Base-by-base conservation (phyloP, 163 green algal genomes). In the Scenedesmus sp. region DNA sequence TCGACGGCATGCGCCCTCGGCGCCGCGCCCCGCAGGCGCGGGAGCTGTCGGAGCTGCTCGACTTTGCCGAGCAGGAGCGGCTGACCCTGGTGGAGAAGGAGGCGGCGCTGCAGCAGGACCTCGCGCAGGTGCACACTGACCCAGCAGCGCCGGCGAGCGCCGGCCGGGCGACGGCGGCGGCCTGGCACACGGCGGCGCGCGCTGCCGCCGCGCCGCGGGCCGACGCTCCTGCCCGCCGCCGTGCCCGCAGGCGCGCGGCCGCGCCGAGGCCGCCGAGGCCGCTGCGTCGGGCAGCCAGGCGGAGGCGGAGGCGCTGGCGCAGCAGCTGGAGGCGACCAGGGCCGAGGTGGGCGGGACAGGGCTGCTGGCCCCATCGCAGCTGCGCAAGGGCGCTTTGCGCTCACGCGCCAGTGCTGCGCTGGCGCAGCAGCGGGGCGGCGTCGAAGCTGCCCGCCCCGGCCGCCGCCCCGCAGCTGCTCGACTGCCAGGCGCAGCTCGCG, bases 11-110 rank as follows among this genome's bases (percentile, higher is more conserved):
- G n/a, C n/a, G n/a, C n/a, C n/a, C n/a, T n/a, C n/a, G n/a, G 13
- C 50, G n/a, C 50, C 13, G 31, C 29, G 66, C 53, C 39, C 6
- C 53, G 53, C 60, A 80, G 71, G 71, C 71, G 20, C 71, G 58
- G 58, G 24, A 80, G 58, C 31, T 80, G 36, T 71, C 47, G 42
- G 71, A 80, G 71, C 47, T 80, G 60, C 31, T 80, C 26, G 71
- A 80, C 44, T 80, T 80, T 71, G 60, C 71, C 60, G 42, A 80
- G 58, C 71, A 80, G 47, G 71, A 80, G 71, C 71, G 71, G 44
- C 56, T 80, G 22, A 80, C 47, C 26, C 71, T 80, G 44, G 20
- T 80, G 58, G 71, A 80, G 56, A 80, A 64, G 71, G 70, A 78
- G 58, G 39, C 42, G 31, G 57, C 42, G 53, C 44, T 78, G 57